Evolutionary conservation across 2,329 filamentous ascomycete genomes (phyloP), one percentile per base, ranked within the genome.

Genomic region (Shiraia sp.): DNA sequence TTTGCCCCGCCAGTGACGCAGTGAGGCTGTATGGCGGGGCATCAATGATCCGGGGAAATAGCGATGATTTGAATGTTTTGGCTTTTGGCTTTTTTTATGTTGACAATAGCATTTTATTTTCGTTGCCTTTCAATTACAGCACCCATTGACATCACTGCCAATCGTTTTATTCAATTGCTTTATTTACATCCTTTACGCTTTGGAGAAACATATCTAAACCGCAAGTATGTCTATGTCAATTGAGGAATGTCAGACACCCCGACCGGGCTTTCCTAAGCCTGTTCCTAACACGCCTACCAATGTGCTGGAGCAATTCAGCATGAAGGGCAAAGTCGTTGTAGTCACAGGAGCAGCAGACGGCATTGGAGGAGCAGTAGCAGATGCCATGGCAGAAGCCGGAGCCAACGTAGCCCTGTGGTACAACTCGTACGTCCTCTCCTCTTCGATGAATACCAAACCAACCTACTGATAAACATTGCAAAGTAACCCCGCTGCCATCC

Each of bases 401-500:
- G 72, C 66, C n/a, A 63, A 74, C 35, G 70, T 75, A 8, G 72
- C 72, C 6, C 68, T 75, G 15, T 75, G 72, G 71, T 75, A 75
- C 37, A 61, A 66, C 41, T 49, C 49, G 29, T 32, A 32, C 7
- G 29, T 32, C 3, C 9, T 9, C 10, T 5, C 8, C 8, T 8
- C 19, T 5, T 5, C 19, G 19, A 22, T 8, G 19, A 22, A 4
- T 22, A 22, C 8, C 4, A 4, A 22, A 4, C 19, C 19, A 22
- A 8, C 15, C 15, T 3, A 88, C 85, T 50, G 82, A 82, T 14
- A 13, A 14, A 17, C n/a, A 66, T 57, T 77, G 25, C 79, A 78
- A 10, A 78, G 79, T 24, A 72, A 77, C 9, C 70, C 78, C 39
- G 80, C 79, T 24, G 81, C 79, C 38, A 74, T 82, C 65, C 78